Evolutionary conservation across 768 basidiomycete species (phyloP).

Genomic region (Kwoniella sp.): DNA sequence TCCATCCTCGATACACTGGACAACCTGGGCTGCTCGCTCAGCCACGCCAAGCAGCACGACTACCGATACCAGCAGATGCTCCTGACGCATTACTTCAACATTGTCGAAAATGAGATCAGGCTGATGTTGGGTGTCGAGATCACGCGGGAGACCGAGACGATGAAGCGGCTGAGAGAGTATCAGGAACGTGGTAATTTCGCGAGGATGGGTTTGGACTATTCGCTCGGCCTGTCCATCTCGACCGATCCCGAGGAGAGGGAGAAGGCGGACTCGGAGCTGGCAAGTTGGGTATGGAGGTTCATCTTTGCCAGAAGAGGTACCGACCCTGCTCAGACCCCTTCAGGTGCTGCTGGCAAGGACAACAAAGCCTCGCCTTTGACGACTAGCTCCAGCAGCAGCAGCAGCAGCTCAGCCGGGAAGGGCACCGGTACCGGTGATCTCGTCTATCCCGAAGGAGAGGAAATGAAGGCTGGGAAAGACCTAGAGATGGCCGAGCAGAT

Average conservation of each 20-base stretch:
- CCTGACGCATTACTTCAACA: constrained; percentile 92
- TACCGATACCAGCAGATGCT: constrained; percentile 56
- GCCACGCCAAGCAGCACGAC: constrained; percentile 14
- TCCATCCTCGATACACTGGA: constrained; percentile 11
- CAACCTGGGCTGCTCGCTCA: constrained; percentile 11
- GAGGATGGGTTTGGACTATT: constrained; percentile 68
- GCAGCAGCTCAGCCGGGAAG: too few species aligned
- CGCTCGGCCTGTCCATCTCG: constrained; percentile 71
- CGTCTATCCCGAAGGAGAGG: constrained; percentile 28
- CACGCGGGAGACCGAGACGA: constrained; percentile 63
- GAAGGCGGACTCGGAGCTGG: constrained; percentile 77
- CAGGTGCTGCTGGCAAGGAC: neutral
- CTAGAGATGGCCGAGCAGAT: constrained; percentile 75
- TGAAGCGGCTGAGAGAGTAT: constrained; percentile 24
- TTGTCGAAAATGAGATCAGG: constrained; percentile 87
- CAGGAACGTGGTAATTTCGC: constrained; percentile 20
- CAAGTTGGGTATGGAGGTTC: constrained; percentile 88
- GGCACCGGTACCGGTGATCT: constrained; percentile 21
- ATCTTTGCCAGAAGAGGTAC: constrained; percentile 73
- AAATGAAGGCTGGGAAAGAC: constrained; percentile 44
- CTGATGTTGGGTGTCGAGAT: constrained; percentile 67
- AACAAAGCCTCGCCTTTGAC: neutral
- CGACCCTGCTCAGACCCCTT: constrained; percentile 1
- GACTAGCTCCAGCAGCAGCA: too few species aligned
- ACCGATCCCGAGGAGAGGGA: constrained; percentile 68